Base-by-base conservation (phyloP, 192 early-diverging fungal species). In the Coemansia sp. region DNA sequence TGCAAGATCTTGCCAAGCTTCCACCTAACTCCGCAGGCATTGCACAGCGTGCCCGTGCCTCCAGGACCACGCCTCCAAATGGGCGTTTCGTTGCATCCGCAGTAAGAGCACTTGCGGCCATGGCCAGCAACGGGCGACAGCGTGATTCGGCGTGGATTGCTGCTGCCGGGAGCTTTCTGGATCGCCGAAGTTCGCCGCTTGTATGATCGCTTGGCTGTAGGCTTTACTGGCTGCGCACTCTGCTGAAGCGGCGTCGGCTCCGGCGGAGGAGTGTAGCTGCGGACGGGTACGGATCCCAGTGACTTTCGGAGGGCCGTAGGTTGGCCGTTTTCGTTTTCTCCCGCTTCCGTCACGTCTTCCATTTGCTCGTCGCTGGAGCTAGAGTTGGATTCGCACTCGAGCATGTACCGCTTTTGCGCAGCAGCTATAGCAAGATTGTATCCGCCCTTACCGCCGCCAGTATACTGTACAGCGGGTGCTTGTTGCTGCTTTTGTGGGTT, bases 21-120 rank as follows among this genome's bases (percentile, higher is more conserved):
- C 91, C 91, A 93, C 62, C 92, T 92, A 11, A 93, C 91, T 10
- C 91, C 91, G 61, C 91, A 93, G 1, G 90, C 90, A 69, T 93
- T 93, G 61, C 91, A 93, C 5, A 93, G 76, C 1, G 91, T 93
- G 5, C 87, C 85, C 8, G 87, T 79, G 4, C 91, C 91, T 19
- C 84, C 70, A 0, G 91, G 91, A 3, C 91, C 91, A 32, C 91
- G 85, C 24, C 91, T 84, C 91, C 91, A 93, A 82, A 93, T 93
- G 10, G 91, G 91, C 6, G 91, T 93, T 11, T 83, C 84, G 37
- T 77, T 87, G 41, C 85, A 86, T 12, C 80, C 73, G 62, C 91
- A 93, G 66, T 91, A 89, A 4, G 77, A 70, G 70, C 90, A 92
- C 29, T 75, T 71, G 51, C 90, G 90, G 19, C 72, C 59, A 11